Conservation (phyloP, 352 stramenopile genomes). For the Chrysophaeum taylorii region DNA sequence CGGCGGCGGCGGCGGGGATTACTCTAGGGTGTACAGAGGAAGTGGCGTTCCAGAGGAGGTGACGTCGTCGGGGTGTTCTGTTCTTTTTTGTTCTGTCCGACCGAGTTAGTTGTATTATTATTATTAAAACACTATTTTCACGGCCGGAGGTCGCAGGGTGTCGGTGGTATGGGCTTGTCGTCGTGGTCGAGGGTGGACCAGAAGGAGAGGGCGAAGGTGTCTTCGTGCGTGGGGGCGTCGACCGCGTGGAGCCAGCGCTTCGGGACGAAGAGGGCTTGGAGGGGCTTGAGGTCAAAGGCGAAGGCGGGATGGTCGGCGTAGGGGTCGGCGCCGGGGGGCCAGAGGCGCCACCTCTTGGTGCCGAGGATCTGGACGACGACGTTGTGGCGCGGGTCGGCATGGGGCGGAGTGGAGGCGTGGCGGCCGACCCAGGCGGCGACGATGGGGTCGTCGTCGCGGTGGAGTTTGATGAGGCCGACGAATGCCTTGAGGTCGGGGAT, state of each 20-base stretch:
- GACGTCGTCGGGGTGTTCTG: too few species aligned
- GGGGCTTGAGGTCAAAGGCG: conserved; percentile 34
- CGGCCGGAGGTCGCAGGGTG: too few species aligned
- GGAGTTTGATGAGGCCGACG: not conserved
- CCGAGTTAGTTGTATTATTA: too few species aligned
- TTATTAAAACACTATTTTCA: too few species aligned
- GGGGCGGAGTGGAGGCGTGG: conserved; percentile 40
- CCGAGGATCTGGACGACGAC: conserved; percentile 43
- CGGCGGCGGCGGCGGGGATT: too few species aligned
- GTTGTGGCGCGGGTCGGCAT: conserved; percentile 46
- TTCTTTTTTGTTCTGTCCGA: too few species aligned
- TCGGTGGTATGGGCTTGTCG: too few species aligned
- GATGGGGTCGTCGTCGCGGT: not conserved
- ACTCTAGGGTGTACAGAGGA: too few species aligned
- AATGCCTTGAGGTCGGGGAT: conserved; percentile 26
- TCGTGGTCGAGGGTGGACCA: too few species aligned
- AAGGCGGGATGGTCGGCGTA: not conserved
- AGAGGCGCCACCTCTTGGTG: conserved; percentile 42
- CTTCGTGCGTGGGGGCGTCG: too few species aligned
- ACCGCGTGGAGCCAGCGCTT: conserved; percentile 45
- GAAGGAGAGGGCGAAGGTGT: too few species aligned
- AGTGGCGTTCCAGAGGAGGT: too few species aligned
- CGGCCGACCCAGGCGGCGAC: conserved; percentile 40
- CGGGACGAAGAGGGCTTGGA: conserved; percentile 47
- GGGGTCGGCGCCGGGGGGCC: not conserved